These are phyloP conservation scores for Fistulinella prunicolor DNA, from an alignment of 768 basidiomycete genomes.

Conservation along the genomic window DNA sequence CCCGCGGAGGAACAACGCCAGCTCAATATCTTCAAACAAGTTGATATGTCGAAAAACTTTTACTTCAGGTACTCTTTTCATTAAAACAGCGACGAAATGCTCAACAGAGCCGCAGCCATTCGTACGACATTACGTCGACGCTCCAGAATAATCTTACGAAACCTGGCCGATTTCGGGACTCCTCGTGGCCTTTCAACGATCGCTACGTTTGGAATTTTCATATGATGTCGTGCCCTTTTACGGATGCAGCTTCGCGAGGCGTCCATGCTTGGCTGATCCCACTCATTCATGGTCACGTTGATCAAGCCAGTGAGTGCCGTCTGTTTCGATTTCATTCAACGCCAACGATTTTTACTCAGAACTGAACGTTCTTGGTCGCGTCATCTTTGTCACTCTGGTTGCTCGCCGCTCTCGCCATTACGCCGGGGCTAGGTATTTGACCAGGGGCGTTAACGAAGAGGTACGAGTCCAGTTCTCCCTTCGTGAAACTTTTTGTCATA, in stretches of 20 bases:
- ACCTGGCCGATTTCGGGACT: constrained; percentile 40
- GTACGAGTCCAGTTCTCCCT: constrained; percentile 34
- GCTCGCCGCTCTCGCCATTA: constrained; percentile 92
- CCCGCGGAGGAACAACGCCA: constrained; percentile 86
- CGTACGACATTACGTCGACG: constrained; percentile 96
- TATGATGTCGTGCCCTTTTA: constrained; percentile 72
- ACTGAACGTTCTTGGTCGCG: constrained; percentile 82
- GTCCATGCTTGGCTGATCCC: constrained; percentile 85
- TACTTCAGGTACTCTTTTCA: constrained; percentile 75
- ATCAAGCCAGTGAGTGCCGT: constrained; percentile 87
- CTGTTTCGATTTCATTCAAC: background rate
- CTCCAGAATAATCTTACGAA: constrained; percentile 87
- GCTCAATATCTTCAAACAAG: constrained; percentile 90
- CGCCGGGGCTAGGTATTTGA: constrained; percentile 92
- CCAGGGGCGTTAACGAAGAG: constrained; percentile 92
- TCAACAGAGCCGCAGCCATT: constrained; percentile 56
- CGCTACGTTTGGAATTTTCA: constrained; percentile 95
- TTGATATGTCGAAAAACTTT: constrained; percentile 98
- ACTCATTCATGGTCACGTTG: constrained; percentile 92
- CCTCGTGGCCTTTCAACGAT: constrained; percentile 73
- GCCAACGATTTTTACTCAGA: constrained; percentile 45
- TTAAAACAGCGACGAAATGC: background rate
- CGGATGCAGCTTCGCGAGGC: constrained; percentile 36
- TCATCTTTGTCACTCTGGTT: constrained; percentile 92
- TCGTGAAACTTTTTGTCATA: background rate